Evolutionary conservation across 257 asterid genomes (phyloP), one percentile per base, ranked within the genome.

Genomic region (Fraxinus pennsylvanica): DNA sequence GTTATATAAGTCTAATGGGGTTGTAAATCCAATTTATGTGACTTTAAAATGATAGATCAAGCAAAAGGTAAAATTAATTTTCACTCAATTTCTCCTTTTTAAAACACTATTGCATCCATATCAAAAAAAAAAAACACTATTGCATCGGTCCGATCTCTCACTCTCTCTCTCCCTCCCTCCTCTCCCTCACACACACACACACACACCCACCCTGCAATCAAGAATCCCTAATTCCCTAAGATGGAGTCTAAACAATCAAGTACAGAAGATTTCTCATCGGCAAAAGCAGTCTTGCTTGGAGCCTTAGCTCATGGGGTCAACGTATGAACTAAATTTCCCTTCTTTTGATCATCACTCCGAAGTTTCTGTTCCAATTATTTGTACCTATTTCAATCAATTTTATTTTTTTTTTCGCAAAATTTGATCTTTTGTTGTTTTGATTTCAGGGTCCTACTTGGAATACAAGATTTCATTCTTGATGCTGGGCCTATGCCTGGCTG

Each of bases 301-400:
- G 98, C 98, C 84, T 74, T 93, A 79, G 94, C 98, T 61, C 97
- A 96, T 68, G 98, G 97, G 10, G 97, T 93, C 85, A 91, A 91
- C 88, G 98, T 91, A 74, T 17, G 90, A 86, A 73, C 82, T 29
- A 71, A 33, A 7, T 71, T 67, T 73, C 73, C n/a, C 39, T 25
- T 52, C 70, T 47, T 41, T 41, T 7, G 14, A 22, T 45, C 39
- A 21, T 17, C 45, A 21, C 30, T 61, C 15, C 6, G 15, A 61
- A 19, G 65, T 71, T 8, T 68, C 35, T 65, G 59, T 76, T 76
- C 68, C 38, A 67, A 1, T 21, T 79, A 41, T 32, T 67, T n/a
- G 71, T 36, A 39, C 52, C 15, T 77, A 32, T 12, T 72, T 41
- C 52, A n/a, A 47, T 54, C 27, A 25, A 29, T 1, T 29, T 1